Conservation (phyloP, 768 basidiomycete genomes). For the Rhodotorula kratochvilovae region DNA sequence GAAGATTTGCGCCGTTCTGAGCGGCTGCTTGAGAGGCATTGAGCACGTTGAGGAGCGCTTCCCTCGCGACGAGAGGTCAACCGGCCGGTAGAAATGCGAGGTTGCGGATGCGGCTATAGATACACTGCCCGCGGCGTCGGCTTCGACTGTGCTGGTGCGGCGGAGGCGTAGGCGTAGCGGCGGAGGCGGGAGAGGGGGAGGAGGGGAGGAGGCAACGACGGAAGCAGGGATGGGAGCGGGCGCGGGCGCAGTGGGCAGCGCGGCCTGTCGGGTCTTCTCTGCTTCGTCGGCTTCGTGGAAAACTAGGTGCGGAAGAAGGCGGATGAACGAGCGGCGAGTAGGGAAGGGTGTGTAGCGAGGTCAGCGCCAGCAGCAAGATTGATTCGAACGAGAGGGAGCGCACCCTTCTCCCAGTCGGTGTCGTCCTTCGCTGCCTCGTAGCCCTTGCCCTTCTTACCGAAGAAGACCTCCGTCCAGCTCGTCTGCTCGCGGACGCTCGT, state of each 20-base stretch:
- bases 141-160: too few relatives aligned
- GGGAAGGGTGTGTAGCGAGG: not conserved
- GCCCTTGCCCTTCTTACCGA: constrained; percentile 45
- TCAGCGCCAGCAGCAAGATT: too few relatives aligned
- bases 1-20: too few relatives aligned
- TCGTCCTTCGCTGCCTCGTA: constrained; percentile 28
- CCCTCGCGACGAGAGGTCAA: not conserved
- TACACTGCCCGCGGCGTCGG: too few relatives aligned
- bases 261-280: not conserved
- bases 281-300: constrained; percentile 34
- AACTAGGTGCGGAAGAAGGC: constrained; percentile 13
- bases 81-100: too few relatives aligned
- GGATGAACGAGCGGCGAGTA: too few relatives aligned
- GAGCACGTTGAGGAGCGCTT: too few relatives aligned
- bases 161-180: too few relatives aligned
- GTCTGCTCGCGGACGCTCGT: constrained; percentile 6
- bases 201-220: not conserved
- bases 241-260: not conserved
- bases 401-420: constrained; percentile 36
- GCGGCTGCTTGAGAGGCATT: too few relatives aligned
- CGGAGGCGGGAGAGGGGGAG: too few relatives aligned
- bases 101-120: too few relatives aligned
- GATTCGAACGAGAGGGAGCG: too few relatives aligned
- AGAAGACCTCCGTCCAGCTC: constrained; percentile 47
- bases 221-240: not conserved